Base-by-base conservation (phyloP, 2,329 filamentous ascomycete genomes). In the Hypoxylon sp. region DNA sequence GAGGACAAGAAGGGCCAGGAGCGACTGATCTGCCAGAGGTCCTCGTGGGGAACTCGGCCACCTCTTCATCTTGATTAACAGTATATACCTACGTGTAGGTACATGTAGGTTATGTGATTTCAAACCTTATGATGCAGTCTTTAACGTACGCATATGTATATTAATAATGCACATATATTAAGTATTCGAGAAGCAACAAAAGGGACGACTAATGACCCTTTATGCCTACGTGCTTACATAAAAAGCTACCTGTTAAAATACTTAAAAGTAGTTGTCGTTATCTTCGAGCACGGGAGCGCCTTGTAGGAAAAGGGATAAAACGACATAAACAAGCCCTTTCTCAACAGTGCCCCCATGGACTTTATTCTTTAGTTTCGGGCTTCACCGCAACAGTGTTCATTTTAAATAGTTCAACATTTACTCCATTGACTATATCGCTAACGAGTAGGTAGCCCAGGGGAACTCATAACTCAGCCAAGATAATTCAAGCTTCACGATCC, bases 401-500 rank as follows among this genome's bases (percentile, higher is more conserved):
- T 22, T 30, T 27, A 13, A 51, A 6, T 17, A 20, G 14, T 31
- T 27, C 2, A 7, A 8, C 31, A 13, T 17, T 53, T 53, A n/a
- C 40, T 11, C 20, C 42, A 40, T 40, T n/a, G 35, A 14, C 13
- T 14, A 4, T 37, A n/a, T n/a, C 14, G 35, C 35, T n/a, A n/a
- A 37, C 11, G 14, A 37, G n/a, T 33, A 33, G 25, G 3, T 44
- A 25, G 22, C 51, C 22, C 20, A 42, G 35, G 35, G n/a, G 7
- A 42, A 35, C 2, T 13, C 20, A 33, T 20, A 27, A 27, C 31
- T 20, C 31, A 46, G 42, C 40, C 54, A 25, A 53, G 44, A 48
- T 27, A 51, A 50, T 25, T 27, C 30, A 25, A 61, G 58, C 57
- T 57, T 61, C 27, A 51, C 27, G 33, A 66, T 48, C 40, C 44